Conservation (phyloP, 495 filamentous ascomycete species). For the Xylona heveae region DNA sequence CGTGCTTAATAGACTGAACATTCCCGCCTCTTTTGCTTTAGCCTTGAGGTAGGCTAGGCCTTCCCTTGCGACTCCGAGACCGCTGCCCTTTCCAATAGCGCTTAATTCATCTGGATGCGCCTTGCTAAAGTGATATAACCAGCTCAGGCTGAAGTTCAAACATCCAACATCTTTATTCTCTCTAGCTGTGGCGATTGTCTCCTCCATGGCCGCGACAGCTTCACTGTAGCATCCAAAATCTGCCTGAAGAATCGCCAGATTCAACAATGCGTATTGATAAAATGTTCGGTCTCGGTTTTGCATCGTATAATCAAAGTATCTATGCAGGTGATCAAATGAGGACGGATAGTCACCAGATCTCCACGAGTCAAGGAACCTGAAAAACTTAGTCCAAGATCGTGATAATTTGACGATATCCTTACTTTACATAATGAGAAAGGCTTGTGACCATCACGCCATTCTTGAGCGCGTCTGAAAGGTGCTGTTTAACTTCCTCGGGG, state of each 20-base stretch:
- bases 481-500: slow-evolving; percentile 40
- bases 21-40: slow-evolving; percentile 72
- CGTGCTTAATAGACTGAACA: slow-evolving; percentile 73
- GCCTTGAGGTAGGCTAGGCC: slow-evolving; percentile 65
- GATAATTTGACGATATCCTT: slow-evolving; percentile 6
- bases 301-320: slow-evolving; percentile 96
- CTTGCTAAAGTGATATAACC: slow-evolving; percentile 89
- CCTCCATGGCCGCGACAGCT: slow-evolving; percentile 81
- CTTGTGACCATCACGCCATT: slow-evolving; percentile 45
- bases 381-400: not conserved
- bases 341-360: slow-evolving; percentile 73
- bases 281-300: slow-evolving; percentile 65
- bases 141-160: slow-evolving; percentile 86
- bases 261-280: slow-evolving; percentile 93
- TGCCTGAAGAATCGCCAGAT: slow-evolving; percentile 77
- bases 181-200: slow-evolving; percentile 73
- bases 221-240: slow-evolving; percentile 87
- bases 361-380: slow-evolving; percentile 76
- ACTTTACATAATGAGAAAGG: slow-evolving; percentile 59
- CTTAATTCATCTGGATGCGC: slow-evolving; percentile 59
- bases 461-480: slow-evolving; percentile 43
- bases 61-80: slow-evolving; percentile 62
- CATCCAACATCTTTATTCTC: slow-evolving; percentile 86
- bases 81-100: slow-evolving; percentile 44
- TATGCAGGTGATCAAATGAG: slow-evolving; percentile 77